Conservation (phyloP, 2,329 filamentous ascomycete species). For the Cytospora mali region DNA sequence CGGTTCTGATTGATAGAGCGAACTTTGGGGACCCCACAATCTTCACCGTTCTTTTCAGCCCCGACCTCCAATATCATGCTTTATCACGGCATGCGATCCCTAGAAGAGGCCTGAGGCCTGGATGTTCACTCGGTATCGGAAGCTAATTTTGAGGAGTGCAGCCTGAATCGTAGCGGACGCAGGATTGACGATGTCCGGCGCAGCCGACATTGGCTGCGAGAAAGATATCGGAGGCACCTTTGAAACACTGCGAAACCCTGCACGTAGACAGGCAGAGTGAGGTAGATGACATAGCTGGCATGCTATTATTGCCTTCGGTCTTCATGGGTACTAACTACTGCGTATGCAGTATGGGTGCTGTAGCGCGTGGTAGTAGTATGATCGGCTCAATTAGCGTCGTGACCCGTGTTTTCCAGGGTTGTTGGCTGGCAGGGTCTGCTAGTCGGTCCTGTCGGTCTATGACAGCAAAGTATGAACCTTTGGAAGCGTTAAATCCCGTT, state of each 20-base stretch:
- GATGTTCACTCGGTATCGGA: background rate
- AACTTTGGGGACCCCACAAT: slow-evolving; percentile 2
- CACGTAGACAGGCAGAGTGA: no score
- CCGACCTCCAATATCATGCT: slow-evolving; percentile 21
- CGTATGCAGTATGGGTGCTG: no score
- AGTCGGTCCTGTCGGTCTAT: no score
- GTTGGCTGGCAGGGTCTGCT: no score
- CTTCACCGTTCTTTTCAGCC: slow-evolving; percentile 27
- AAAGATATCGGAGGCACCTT: background rate
- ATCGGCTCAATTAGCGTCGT: background rate
- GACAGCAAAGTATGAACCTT: no score
- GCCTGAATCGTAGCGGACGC: slow-evolving; percentile 8
- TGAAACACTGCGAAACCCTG: no score
- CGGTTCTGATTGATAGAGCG: slow-evolving; percentile 17
- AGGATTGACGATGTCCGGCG: slow-evolving; percentile 9
- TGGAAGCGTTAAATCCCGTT: no score
- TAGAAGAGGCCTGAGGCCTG: slow-evolving; percentile 12
- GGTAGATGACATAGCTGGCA: no score
- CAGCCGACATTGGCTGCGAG: background rate
- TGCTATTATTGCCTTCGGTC: no score
- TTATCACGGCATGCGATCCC: slow-evolving; percentile 18
- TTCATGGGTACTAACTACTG: no score
- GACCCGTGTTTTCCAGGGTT: background rate
- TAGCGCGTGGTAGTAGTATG: no score
- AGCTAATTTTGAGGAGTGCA: slow-evolving; percentile 2